Evolutionary conservation across 495 filamentous ascomycete species (phyloP).

Genomic region (Penicillium parvum): DNA sequence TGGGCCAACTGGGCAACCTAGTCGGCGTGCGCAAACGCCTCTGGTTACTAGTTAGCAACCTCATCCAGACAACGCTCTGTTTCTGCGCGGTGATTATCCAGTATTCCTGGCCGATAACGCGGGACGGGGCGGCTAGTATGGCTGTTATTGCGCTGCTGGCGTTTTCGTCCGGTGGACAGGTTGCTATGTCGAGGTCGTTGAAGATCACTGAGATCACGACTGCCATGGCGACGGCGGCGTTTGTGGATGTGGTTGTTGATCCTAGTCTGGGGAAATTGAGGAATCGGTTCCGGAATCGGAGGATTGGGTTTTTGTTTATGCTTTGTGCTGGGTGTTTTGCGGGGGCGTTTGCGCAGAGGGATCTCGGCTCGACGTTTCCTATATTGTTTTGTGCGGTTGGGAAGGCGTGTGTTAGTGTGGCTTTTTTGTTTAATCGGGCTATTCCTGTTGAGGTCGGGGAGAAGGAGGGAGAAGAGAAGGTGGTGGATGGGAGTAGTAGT

Average conservation of each 20-base stretch:
- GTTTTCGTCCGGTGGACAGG: conserved; percentile 54
- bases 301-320: conserved; percentile 46
- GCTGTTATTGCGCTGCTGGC: conserved; percentile 49
- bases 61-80: conserved; percentile 52
- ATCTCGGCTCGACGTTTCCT: conserved; percentile 13
- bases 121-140: conserved; percentile 33
- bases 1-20: conserved; percentile 53
- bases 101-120: conserved; percentile 27
- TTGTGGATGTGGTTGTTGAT: conserved; percentile 58
- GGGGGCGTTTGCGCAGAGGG: conserved; percentile 36
- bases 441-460: neutral
- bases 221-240: conserved; percentile 65
- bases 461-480: neutral
- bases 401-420: conserved; percentile 15
- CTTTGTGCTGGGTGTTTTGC: conserved; percentile 50
- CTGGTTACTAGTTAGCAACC: conserved; percentile 50
- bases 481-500: neutral
- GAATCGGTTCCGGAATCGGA: conserved; percentile 50
- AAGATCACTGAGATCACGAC: conserved; percentile 59
- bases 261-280: conserved; percentile 33
- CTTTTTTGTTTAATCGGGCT: conserved; percentile 17
- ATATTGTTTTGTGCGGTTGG: conserved; percentile 20
- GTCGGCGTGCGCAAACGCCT: conserved; percentile 45
- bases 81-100: conserved; percentile 48
- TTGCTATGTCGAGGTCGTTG: conserved; percentile 51